Evolutionary conservation across 1,284 basidiomycete species (phyloP), one percentile per base, ranked within the genome.

Genomic region (Ustilago lituana): DNA sequence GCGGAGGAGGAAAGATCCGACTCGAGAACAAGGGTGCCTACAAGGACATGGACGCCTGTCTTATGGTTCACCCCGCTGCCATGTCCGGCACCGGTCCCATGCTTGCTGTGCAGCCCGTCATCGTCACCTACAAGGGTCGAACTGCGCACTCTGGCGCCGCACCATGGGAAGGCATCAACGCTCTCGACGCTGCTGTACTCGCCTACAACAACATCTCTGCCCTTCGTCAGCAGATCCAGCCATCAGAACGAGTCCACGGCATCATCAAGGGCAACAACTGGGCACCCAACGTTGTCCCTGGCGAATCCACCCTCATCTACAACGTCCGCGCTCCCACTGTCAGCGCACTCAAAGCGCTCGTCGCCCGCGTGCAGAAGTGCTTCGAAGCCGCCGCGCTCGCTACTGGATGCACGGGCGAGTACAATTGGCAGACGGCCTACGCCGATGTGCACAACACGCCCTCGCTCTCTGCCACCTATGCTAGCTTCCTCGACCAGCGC

Each of bases 91-190:
- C 75, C 0, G 86, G 86, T 35, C 82, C 85, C 14, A 86, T 87
- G 31, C 86, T 85, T 11, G 89, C 90, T 1, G 74, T 77, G 3
- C 56, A 64, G n/a, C 60, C 70, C 15, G 50, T 75, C 14, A 43
- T 56, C 22, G 65, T 76, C 20, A 55, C 55, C n/a, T 77, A 57
- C 58, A 69, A 44, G 12, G 76, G 77, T n/a, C 45, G 49, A 5
- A 71, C 75, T 19, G 76, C 80, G 1, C 77, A 82, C 54, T 73
- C 74, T 0, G 77, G 74, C 10, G 74, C 64, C n/a, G 86, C 89
- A 3, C 91, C 90, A 15, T 92, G 91, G 91, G 90, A 92, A 82
- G 92, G 89, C 32, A 86, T 87, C 58, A 93, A 93, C 77, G 91
- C 92, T 5, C 86, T 91, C 37, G 92, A 93, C 80, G 92, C 91